A percentile compares a stretch with the other conserved stretches of the same genome.
Evolutionary conservation across 1,284 basidiomycete genomes (phyloP).

Genomic region (Cystobasidium pallidum): DNA sequence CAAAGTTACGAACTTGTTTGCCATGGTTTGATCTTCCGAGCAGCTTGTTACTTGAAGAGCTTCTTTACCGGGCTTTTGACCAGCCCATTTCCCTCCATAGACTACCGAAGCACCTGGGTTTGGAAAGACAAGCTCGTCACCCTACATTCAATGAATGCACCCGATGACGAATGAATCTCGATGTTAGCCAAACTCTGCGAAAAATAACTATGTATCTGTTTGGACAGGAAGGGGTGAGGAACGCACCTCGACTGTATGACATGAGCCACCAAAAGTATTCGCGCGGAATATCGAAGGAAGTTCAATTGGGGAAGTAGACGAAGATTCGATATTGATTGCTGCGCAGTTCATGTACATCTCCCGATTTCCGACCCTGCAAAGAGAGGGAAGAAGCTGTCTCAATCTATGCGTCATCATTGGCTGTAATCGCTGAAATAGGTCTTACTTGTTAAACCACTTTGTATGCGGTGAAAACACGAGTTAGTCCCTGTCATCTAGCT

Average conservation of each 20-base stretch:
- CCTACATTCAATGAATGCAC: constrained; percentile 14
- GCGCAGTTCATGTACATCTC: constrained; percentile 43
- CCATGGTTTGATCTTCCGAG: background rate
- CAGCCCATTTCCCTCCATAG: constrained; percentile 37
- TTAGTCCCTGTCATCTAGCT: too few species aligned
- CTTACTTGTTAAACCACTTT: constrained; percentile 41
- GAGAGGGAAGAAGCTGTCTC: background rate
- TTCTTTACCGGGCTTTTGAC: constrained; percentile 18
- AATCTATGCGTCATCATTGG: background rate
- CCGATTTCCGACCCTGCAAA: constrained; percentile 36
- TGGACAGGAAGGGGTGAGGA: background rate
- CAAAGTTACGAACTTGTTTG: constrained; percentile 19
- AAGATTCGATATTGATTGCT: constrained; percentile 34
- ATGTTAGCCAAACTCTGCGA: too few species aligned
- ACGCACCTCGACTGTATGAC: constrained; percentile 38
- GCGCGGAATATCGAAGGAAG: constrained; percentile 35
- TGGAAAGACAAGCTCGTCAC: constrained; percentile 40
- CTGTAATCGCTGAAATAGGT: background rate
- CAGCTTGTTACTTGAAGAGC: constrained; percentile 17
- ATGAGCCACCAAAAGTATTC: constrained; percentile 24
- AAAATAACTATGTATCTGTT: too few species aligned
- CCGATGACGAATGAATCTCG: too few species aligned
- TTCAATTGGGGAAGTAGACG: constrained; percentile 24
- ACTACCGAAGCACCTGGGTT: constrained; percentile 43
- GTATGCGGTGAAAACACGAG: too few species aligned